Base-by-base conservation (phyloP, 2,329 filamentous ascomycete species). In the Colletotrichum chrysophilum region DNA sequence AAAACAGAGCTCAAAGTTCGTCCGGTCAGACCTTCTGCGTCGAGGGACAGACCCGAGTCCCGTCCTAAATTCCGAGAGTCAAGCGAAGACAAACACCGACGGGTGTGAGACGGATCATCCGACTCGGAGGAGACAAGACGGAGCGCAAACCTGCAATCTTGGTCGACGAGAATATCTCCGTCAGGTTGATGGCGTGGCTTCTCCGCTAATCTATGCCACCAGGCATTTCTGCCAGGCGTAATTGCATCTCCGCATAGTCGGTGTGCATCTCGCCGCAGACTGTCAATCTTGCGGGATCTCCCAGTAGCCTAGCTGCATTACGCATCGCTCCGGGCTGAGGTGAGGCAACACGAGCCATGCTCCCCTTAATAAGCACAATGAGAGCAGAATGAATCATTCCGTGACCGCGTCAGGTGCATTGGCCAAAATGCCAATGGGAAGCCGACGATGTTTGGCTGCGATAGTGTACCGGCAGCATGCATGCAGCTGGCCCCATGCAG, bases 401-500 rank as follows among this genome's bases (percentile, higher is more conserved):
- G 32, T 10, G n/a, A 43, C n/a, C 13, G 34, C 24, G 34, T 2
- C 9, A 21, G 21, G 8, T 38, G 32, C 36, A 14, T 43, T 64
- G 28, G 4, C 10, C 34, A n/a, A 24, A 30, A 21, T 36, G 30
- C 62, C 14, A 30, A 34, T 67, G n/a, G 6, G n/a, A 58, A 16
- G 43, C 26, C 21, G 60, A 13, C 4, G 36, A 10, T 58, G 56
- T 60, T 55, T 65, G 30, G 18, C 21, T 9, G 18, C 26, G 32
- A 62, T 32, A 34, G 34, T 43, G n/a, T 28, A 5, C 30, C 75
- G 75, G 72, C 60, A 68, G n/a, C 61, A 24, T 24, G 21, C 21
- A 24, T 24, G 68, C 75, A 72, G 75, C 28, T 72, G 36, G 34
- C 21, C 65, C 14, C 67, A 71, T 66, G 75, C 67, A 75, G 60